These are phyloP conservation scores for Oryza nivara DNA, from an alignment of 176 grass and related monocot genomes.

Conservation along the genomic window DNA sequence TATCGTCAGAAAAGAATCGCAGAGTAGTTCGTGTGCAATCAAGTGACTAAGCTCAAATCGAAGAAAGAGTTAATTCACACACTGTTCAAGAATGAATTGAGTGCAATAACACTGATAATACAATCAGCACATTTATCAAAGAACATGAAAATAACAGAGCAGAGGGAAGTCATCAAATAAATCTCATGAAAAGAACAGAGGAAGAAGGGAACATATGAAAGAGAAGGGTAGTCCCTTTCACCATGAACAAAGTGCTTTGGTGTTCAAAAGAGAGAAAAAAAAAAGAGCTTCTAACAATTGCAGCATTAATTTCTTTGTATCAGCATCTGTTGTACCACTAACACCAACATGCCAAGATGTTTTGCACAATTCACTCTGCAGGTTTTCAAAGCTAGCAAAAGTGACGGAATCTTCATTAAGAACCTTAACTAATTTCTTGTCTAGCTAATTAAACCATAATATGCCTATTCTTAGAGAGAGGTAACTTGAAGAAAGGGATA, in stretches of 20 bases:
- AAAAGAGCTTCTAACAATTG: neutral
- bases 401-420: neutral
- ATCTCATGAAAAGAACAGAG: neutral
- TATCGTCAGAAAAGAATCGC: neutral
- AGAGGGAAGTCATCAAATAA: neutral
- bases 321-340: neutral
- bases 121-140: neutral
- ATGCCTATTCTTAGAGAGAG: neutral
- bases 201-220: neutral
- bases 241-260: neutral
- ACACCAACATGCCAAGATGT: neutral
- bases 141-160: neutral
- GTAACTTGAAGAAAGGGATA: neutral
- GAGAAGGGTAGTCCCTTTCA: neutral
- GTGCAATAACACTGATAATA: neutral
- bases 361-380: neutral
- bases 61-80: conserved; percentile 1
- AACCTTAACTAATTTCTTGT: conserved; percentile 20
- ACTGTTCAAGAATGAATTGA: neutral
- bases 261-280: neutral
- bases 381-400: neutral
- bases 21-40: neutral
- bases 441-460: conserved; percentile 10
- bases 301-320: conserved; percentile 1
- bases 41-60: neutral